Base-by-base conservation (phyloP, 2,329 filamentous ascomycete genomes). In the Fusarium humuli region DNA sequence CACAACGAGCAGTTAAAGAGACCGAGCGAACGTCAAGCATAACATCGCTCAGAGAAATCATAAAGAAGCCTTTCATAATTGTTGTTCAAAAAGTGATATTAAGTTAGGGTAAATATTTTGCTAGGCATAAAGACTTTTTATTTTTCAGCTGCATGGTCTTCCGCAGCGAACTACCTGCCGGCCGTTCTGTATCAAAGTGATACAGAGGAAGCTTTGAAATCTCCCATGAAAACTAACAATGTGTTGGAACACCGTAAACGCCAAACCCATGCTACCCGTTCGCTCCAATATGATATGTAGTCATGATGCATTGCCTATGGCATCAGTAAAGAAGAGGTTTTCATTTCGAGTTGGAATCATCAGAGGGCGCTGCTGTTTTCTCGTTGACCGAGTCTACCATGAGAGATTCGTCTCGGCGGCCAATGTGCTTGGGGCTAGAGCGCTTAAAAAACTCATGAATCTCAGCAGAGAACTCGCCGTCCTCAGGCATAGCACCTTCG, bases 381-480 rank as follows among this genome's bases (percentile, higher is more conserved):
- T 80, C 78, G 46, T 75, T 75, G 12, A 77, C 30, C 13, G 67
- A 55, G 20, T 74, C 65, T 5, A 75, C 65, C 67, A 76, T 73
- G 41, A 76, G 44, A 11, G 58, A 49, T 56, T 75, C 63, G 41
- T 76, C 63, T 29, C 62, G 72, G 30, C 58, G 57, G 29, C 61
- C 70, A 40, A 70, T 42, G 42, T 48, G 61, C 60, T 76, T 77
- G 54, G 80, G 80, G 61, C 75, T 79, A 5, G 80, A 82, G 50
- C 80, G 78, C 75, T 82, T 80, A 78, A 89, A 89, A 77, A 87
- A 89, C 42, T 82, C 79, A 73, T 86, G 83, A 37, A 88, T 87
- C 73, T 86, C 83, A 20, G 82, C 79, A 9, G 84, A 86, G 67
- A 86, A 86, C 54, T 85, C 83, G 63, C 86, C 83, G 37, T 83